phyloP scores from a whole-genome alignment of 768 basidiomycete genomes.

The Rossbeevera mucosa region DNA sequence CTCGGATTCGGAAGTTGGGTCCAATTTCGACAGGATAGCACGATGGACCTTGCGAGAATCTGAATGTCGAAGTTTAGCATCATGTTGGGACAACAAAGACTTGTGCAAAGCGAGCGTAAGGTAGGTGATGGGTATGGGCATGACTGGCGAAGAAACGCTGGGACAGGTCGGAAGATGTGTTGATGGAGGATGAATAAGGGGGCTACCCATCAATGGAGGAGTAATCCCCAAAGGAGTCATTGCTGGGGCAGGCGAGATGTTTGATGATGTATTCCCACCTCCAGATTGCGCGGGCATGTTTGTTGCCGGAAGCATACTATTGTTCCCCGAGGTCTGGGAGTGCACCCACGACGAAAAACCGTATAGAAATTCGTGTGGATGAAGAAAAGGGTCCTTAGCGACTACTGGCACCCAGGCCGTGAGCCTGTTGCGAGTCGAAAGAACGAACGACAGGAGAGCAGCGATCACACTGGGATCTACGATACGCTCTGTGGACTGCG shows the following conservation, averaged over 20 bases:
- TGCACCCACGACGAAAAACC: slow-evolving; percentile 38
- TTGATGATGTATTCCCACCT: slow-evolving; percentile 14
- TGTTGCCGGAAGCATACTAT: slow-evolving; percentile 28
- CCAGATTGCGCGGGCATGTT: slow-evolving; percentile 19
- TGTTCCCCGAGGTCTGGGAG: slow-evolving; percentile 15
- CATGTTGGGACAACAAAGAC: slow-evolving; percentile 25
- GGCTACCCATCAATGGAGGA: slow-evolving; percentile 8
- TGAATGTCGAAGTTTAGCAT: slow-evolving; percentile 29
- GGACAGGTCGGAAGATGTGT: slow-evolving; percentile 17
- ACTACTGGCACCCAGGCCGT: slow-evolving; percentile 44
- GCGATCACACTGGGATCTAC: slow-evolving; percentile 71
- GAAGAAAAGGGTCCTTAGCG: slow-evolving; percentile 77
- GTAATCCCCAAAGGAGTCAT: slow-evolving; percentile 1
- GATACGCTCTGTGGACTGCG: slow-evolving; percentile 64
- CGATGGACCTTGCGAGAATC: slow-evolving; percentile 61
- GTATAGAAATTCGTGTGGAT: slow-evolving; percentile 54
- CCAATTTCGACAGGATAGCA: slow-evolving; percentile 57
- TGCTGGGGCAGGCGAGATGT: slow-evolving; percentile 16
- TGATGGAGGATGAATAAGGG: slow-evolving; percentile 1
- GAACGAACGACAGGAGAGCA: slow-evolving; percentile 64
- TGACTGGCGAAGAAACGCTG: neutral
- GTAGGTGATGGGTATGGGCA: slow-evolving; percentile 8
- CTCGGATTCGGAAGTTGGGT: slow-evolving; percentile 32
- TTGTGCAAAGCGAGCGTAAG: slow-evolving; percentile 26
- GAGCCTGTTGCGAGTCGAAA: slow-evolving; percentile 66